Evolutionary conservation across 2,329 filamentous ascomycete species (phyloP).

Genomic region (Xylariaceae sp.): DNA sequence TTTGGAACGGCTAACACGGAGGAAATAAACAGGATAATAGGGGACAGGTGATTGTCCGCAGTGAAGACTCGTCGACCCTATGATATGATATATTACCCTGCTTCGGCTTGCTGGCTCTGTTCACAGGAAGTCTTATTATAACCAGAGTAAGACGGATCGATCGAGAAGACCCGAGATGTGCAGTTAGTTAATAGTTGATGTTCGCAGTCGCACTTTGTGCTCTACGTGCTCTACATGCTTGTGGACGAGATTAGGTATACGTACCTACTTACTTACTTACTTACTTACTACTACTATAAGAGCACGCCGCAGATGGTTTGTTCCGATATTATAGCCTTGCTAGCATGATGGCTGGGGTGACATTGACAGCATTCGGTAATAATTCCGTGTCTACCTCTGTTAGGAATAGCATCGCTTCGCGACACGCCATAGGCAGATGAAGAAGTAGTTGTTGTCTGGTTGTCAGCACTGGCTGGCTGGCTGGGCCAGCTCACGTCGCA

Average conservation of each 20-base stretch:
- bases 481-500: constrained; percentile 8
- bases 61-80: background rate
- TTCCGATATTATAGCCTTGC: constrained; percentile 14
- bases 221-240: too few relatives aligned
- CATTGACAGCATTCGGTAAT: constrained; percentile 17
- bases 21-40: background rate
- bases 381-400: constrained; percentile 16
- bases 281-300: too few relatives aligned
- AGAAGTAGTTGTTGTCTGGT: too few relatives aligned
- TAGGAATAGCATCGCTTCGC: constrained; percentile 13
- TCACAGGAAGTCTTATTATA: too few relatives aligned
- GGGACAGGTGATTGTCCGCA: background rate
- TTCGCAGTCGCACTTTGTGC: constrained; percentile 4
- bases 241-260: too few relatives aligned
- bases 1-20: background rate
- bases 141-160: too few relatives aligned
- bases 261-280: too few relatives aligned
- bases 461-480: constrained; percentile 1
- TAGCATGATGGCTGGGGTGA: constrained; percentile 15
- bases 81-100: too few relatives aligned
- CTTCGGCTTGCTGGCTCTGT: too few relatives aligned
- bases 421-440: too few relatives aligned
- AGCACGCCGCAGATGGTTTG: constrained; percentile 6
- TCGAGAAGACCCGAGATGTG: background rate
- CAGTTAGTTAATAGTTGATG: too few relatives aligned